These are phyloP conservation scores for Botrytis squamosa DNA, from an alignment of 2,329 filamentous ascomycete genomes.

Conservation along the genomic window DNA sequence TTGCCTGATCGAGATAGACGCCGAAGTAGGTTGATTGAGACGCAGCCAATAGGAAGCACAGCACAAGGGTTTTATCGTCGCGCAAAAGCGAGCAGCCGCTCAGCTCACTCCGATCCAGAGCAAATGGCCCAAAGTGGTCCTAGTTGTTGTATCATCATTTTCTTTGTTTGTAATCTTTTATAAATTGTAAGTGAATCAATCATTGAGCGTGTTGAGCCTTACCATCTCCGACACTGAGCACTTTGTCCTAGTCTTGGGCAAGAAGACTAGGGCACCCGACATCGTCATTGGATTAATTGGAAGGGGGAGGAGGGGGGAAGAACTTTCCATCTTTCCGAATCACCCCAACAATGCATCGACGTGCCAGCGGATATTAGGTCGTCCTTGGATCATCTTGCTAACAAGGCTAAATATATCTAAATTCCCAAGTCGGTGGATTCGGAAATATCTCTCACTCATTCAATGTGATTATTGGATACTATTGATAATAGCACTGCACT, in stretches of 20 bases:
- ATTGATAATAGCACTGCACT: not conserved
- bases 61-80: constrained; percentile 31
- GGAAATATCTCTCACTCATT: not conserved
- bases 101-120: constrained; percentile 26
- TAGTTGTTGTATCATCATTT: not conserved
- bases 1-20: constrained; percentile 39
- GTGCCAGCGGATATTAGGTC: not conserved
- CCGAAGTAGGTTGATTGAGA: constrained; percentile 32
- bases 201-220: not conserved
- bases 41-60: constrained; percentile 32
- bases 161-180: not conserved
- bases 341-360: not conserved
- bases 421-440: not conserved
- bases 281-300: not conserved
- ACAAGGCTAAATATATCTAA: not conserved
- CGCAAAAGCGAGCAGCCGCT: constrained; percentile 34
- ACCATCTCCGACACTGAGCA: not conserved
- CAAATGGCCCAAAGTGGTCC: not conserved
- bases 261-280: not conserved
- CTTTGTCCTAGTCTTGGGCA: not conserved
- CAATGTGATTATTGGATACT: not conserved
- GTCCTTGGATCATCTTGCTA: not conserved
- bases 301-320: not conserved
- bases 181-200: not conserved
- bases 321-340: not conserved